Percentiles rank a stretch among this genome's conserved stretches.
phyloP scores from a whole-genome alignment of 805 yeast genomes.

The Pachysolen tannophilus region DNA sequence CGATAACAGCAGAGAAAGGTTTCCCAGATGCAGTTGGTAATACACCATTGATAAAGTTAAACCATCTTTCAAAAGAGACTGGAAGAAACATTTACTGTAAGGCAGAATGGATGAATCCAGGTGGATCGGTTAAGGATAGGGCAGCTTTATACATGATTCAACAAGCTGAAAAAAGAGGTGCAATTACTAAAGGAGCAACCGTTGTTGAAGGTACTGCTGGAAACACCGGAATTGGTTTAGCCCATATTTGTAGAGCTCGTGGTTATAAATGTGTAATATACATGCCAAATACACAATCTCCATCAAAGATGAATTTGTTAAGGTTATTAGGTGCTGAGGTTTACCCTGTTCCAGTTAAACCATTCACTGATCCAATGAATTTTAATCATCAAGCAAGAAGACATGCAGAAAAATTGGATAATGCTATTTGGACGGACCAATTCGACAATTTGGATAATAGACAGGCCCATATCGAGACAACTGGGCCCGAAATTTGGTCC shows the following conservation, averaged over 20 bases:
- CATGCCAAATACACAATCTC: conserved; percentile 88
- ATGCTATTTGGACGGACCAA: conserved; percentile 92
- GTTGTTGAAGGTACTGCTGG: conserved; percentile 94
- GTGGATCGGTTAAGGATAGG: conserved; percentile 87
- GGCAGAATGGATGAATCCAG: conserved; percentile 91
- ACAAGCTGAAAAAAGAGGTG: conserved; percentile 68
- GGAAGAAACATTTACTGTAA: conserved; percentile 80
- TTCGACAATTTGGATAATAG: conserved; percentile 85
- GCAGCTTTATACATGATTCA: conserved; percentile 74
- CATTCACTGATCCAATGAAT: conserved; percentile 73
- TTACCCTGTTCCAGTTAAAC: conserved; percentile 81
- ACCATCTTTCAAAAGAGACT: conserved; percentile 43
- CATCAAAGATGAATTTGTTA: conserved; percentile 68
- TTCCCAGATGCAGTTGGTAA: conserved; percentile 86
- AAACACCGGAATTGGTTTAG: conserved; percentile 91
- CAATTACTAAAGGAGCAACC: conserved; percentile 70
- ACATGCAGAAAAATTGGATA: conserved; percentile 67
- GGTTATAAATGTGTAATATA: conserved; percentile 82
- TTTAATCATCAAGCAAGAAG: conserved; percentile 82
- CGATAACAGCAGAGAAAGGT: conserved; percentile 60
- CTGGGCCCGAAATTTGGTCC: conserved; percentile 91
- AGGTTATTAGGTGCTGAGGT: conserved; percentile 79
- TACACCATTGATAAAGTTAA: conserved; percentile 71
- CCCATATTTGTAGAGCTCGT: conserved; percentile 68
- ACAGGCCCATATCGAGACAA: conserved; percentile 80